A percentile compares a stretch with the other conserved stretches of the same genome.
phyloP scores from a whole-genome alignment of 2,329 filamentous ascomycete genomes.

The Xylariomycetidae sp. region DNA sequence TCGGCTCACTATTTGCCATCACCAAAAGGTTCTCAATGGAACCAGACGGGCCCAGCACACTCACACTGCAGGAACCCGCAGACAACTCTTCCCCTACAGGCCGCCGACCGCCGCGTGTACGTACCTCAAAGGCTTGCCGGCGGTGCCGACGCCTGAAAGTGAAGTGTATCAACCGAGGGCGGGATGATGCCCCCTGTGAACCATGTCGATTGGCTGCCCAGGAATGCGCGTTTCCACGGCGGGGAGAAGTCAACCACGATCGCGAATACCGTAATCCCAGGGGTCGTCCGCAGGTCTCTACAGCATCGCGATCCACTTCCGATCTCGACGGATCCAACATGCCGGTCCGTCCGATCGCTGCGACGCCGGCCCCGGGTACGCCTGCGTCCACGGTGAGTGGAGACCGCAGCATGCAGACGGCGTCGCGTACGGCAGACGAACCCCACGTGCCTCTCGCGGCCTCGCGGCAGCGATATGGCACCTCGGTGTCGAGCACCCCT shows the following conservation, averaged over 20 bases:
- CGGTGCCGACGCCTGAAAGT: background rate
- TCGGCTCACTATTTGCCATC: background rate
- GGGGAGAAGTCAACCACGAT: background rate
- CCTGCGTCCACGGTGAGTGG: background rate
- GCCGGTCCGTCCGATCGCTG: too few species aligned
- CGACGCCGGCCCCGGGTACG: background rate
- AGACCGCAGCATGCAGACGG: background rate
- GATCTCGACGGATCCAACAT: too few species aligned
- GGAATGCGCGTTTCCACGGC: background rate
- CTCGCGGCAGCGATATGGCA: background rate
- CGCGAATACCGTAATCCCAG: conserved; percentile 1
- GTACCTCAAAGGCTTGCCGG: conserved; percentile 1
- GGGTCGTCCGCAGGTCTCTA: background rate
- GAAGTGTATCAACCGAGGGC: background rate
- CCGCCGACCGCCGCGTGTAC: background rate
- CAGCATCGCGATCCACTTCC: too few species aligned
- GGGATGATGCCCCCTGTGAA: background rate
- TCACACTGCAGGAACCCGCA: background rate
- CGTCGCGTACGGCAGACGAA: background rate
- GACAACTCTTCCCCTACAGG: background rate
- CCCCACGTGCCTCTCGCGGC: background rate
- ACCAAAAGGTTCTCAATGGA: background rate
- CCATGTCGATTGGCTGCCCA: background rate
- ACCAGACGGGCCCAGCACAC: background rate
- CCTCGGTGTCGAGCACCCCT: too few species aligned